Percentiles rank a stretch among this genome's conserved stretches.
phyloP scores from a whole-genome alignment of 1,284 basidiomycete genomes.

The Tilletia walkeri region DNA sequence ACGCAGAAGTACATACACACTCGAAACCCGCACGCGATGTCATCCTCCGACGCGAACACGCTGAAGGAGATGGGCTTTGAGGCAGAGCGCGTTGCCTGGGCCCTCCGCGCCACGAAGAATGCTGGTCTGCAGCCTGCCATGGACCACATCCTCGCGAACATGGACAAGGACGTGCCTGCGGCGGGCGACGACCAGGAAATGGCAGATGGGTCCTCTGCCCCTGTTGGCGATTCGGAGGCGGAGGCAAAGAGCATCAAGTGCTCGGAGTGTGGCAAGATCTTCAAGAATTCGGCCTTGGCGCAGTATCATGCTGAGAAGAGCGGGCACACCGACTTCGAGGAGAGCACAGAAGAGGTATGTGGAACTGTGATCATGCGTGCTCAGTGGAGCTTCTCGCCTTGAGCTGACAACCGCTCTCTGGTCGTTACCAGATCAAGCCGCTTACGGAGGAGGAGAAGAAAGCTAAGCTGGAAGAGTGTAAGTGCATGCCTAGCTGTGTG shows the following conservation, averaged over 20 bases:
- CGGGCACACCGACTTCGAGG: slow-evolving; percentile 82
- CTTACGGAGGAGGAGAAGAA: slow-evolving; percentile 92
- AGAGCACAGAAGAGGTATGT: slow-evolving; percentile 84
- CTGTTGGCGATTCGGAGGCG: background rate
- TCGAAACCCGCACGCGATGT: background rate
- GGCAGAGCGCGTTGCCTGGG: slow-evolving; percentile 51
- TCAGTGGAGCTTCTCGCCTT: too few species aligned
- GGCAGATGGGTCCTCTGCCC: background rate
- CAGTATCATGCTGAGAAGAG: slow-evolving; percentile 93
- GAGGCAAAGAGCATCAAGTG: slow-evolving; percentile 47
- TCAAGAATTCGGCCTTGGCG: slow-evolving; percentile 78
- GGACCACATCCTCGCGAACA: slow-evolving; percentile 52
- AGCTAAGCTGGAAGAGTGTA: slow-evolving; percentile 69
- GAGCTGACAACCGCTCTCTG: too few species aligned
- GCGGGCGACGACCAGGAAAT: background rate
- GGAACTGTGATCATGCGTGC: too few species aligned
- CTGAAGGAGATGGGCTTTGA: slow-evolving; percentile 50
- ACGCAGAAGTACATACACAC: background rate
- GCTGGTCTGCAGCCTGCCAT: slow-evolving; percentile 47
- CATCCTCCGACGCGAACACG: background rate
- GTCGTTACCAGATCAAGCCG: slow-evolving; percentile 67
- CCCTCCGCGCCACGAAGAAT: slow-evolving; percentile 42
- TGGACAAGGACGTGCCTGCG: slow-evolving; percentile 41
- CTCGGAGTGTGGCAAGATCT: slow-evolving; percentile 47
- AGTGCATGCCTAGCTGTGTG: slow-evolving; percentile 11